Evolutionary conservation across 176 grass and related monocot genomes (phyloP), one percentile per base, ranked within the genome.

Genomic region (Puya raimondii): DNA sequence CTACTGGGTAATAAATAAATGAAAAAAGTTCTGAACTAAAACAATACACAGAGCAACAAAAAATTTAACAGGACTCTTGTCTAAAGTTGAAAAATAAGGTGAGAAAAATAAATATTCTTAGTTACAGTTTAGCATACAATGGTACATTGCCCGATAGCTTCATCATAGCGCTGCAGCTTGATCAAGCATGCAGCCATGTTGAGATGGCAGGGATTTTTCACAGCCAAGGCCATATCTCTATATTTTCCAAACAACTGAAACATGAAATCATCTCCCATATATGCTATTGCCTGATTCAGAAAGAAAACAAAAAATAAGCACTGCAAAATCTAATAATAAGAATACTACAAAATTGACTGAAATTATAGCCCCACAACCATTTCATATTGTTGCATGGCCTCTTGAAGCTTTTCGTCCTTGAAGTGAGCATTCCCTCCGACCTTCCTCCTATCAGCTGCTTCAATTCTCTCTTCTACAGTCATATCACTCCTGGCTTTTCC

Each of bases 241-340:
- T 96, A 96, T 80, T 93, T 97, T 4, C 89, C 94, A 74, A 97
- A 93, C 82, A 97, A 78, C 64, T 97, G 94, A 87, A 97, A 97
- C 86, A 97, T 93, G 77, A 97, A 96, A 76, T 90, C 94, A 75
- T 97, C 94, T 53, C 94, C 94, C 94, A 93, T 97, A 42, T 97
- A 97, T 15, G 94, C 89, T 83, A 99, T 85, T 9, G 89, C 89
- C 94, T 93, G 85, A 61, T 42, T 42, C 56, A 69, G n/a, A 82
- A 85, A 64, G 50, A 70, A 66, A 57, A 13, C 25, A 81, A 49
- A 71, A 47, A 23, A 72, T 53, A 47, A 51, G 12, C 29, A 21
- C 21, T 8, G 53, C 7, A 22, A 65, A 61, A 50, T 51, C 48
- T 49, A 49, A 9, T 20, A 11, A 68, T 23, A 5, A 49, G 17